These are phyloP conservation scores for Ottelia alismoides DNA, from an alignment of 106 monocot genomes.

Conservation along the genomic window DNA sequence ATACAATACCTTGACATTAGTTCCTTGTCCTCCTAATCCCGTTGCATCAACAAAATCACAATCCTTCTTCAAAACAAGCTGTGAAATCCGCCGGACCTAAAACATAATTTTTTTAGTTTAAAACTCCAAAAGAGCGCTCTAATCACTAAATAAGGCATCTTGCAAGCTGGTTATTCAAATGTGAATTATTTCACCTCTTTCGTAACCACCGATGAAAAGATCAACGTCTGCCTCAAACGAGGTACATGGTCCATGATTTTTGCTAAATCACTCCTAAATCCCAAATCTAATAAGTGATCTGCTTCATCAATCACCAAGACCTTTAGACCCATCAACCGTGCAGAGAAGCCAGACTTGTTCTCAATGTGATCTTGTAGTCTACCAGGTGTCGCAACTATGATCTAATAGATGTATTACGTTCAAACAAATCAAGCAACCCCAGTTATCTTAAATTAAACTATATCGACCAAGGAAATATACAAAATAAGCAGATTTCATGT, in stretches of 20 bases:
- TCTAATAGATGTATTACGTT: slow-evolving; percentile 58
- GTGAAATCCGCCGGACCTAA: slow-evolving; percentile 63
- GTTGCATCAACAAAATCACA: slow-evolving; percentile 64
- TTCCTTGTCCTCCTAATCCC: slow-evolving; percentile 50
- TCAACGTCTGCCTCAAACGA: slow-evolving; percentile 61
- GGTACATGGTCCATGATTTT: slow-evolving; percentile 73
- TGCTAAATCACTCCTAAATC: slow-evolving; percentile 69
- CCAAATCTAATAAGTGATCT: slow-evolving; percentile 68
- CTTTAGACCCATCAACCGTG: slow-evolving; percentile 70
- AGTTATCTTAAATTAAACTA: no score
- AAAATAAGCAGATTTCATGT: no score
- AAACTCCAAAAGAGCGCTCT: no score
- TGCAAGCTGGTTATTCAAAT: no score
- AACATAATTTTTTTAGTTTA: no score
- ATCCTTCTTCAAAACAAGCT: slow-evolving; percentile 59
- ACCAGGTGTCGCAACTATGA: slow-evolving; percentile 66
- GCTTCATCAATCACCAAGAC: slow-evolving; percentile 73
- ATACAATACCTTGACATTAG: slow-evolving; percentile 46
- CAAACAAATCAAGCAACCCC: no score
- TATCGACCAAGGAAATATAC: no score
- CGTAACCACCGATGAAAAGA: slow-evolving; percentile 62
- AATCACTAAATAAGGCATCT: no score
- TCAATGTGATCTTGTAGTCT: slow-evolving; percentile 73
- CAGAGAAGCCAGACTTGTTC: slow-evolving; percentile 60
- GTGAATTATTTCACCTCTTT: slow-evolving; percentile 72